Conservation (phyloP, 331 rosid genomes). For the Quercus tomentella region DNA sequence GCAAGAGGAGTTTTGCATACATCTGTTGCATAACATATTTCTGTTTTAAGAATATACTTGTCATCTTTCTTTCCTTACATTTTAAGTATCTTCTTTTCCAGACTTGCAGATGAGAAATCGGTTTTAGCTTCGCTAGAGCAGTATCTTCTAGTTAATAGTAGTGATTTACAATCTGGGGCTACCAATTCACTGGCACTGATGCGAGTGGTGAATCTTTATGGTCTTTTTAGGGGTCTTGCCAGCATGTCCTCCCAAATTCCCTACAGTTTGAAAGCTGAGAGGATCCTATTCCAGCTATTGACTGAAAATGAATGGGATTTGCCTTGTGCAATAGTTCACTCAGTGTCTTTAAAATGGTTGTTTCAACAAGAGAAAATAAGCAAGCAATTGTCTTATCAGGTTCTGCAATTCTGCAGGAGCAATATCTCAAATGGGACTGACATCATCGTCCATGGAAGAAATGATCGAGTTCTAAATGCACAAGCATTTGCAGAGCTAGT, state of each 20-base stretch:
- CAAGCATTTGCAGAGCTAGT: constrained; percentile 63
- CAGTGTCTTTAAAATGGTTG: constrained; percentile 75
- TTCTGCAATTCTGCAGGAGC: constrained; percentile 66
- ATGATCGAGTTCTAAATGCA: constrained; percentile 32
- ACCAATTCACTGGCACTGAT: constrained; percentile 39
- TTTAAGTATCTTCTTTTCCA: constrained; percentile 33
- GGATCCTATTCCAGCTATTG: constrained; percentile 55
- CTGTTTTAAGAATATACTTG: constrained; percentile 11
- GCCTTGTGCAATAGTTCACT: constrained; percentile 64
- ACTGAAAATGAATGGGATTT: constrained; percentile 63
- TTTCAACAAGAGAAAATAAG: constrained; percentile 75
- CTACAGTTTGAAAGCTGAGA: constrained; percentile 74
- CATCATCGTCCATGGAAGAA: constrained; percentile 25
- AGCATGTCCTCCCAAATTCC: constrained; percentile 49
- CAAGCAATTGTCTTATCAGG: constrained; percentile 53
- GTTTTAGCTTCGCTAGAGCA: constrained; percentile 80
- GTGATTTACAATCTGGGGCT: constrained; percentile 31
- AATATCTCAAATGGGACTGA: constrained; percentile 32
- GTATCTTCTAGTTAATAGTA: constrained; percentile 56
- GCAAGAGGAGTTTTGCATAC: too few species aligned
- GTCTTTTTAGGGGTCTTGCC: constrained; percentile 66
- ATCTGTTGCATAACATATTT: too few species aligned
- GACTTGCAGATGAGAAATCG: constrained; percentile 87
- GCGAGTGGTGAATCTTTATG: constrained; percentile 64
- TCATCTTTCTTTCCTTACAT: constrained; percentile 20